phyloP scores from a whole-genome alignment of 2,329 filamentous ascomycete genomes.

The Botrytis byssoidea region DNA sequence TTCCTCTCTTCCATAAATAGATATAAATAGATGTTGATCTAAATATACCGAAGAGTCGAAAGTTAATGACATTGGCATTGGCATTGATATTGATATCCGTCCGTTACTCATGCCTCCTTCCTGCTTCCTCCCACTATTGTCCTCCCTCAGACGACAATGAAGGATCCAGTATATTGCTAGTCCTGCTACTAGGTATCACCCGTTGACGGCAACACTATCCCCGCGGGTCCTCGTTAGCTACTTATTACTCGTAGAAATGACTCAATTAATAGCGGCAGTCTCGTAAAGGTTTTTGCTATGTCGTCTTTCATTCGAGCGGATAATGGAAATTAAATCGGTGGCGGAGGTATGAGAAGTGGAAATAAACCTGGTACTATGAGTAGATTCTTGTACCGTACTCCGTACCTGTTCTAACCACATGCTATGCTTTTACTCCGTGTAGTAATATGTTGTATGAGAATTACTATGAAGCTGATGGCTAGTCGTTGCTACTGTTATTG shows the following conservation, averaged over 20 bases:
- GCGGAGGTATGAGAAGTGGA: not conserved
- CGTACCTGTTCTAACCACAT: not conserved
- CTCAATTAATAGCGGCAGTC: not conserved
- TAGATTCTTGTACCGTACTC: no score
- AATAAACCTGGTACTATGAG: not conserved
- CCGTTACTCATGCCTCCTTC: no score
- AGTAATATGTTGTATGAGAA: not conserved
- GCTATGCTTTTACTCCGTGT: not conserved
- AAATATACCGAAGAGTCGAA: not conserved
- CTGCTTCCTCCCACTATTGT: not conserved
- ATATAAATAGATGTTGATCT: not conserved
- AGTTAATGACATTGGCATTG: not conserved
- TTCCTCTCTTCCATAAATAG: not conserved
- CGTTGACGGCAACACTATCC: not conserved
- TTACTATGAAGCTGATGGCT: not conserved
- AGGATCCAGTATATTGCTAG: not conserved
- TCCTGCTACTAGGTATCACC: not conserved
- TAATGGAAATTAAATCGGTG: not conserved
- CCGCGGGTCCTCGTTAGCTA: not conserved
- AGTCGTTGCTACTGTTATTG: not conserved
- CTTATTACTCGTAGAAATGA: not conserved
- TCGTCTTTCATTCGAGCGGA: conserved; percentile 5
- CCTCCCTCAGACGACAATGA: not conserved
- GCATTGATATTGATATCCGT: no score
- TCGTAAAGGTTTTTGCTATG: not conserved